phyloP scores from a whole-genome alignment of 2,329 filamentous ascomycete genomes.

The Hypomyces rosellus region DNA sequence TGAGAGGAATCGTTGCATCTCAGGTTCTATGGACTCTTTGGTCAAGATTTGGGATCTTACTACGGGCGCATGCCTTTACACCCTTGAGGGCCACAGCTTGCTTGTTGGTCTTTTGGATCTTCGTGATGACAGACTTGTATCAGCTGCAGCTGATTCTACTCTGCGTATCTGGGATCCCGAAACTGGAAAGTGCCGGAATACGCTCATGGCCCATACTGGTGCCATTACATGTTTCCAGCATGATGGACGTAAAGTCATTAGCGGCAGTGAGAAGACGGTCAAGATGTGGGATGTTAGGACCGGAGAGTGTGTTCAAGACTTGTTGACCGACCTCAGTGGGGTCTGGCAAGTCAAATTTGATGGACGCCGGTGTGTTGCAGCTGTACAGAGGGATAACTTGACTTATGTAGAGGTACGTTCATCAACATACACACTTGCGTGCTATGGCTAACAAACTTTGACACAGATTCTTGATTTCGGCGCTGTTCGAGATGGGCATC shows the following conservation, averaged over 20 bases:
- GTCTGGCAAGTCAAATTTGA: slow-evolving; percentile 99
- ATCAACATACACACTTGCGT: slow-evolving; percentile 1
- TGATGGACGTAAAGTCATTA: slow-evolving; percentile 93
- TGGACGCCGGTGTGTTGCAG: slow-evolving; percentile 87
- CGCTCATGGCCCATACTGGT: slow-evolving; percentile 86
- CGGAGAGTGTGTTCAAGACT: slow-evolving; percentile 85
- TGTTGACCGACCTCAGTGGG: slow-evolving; percentile 88
- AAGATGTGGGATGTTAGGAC: slow-evolving; percentile 98
- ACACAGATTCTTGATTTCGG: slow-evolving; percentile 91
- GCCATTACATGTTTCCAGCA: slow-evolving; percentile 99
- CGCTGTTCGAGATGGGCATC: slow-evolving; percentile 80
- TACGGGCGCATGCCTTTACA: slow-evolving; percentile 78
- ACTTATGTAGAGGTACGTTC: slow-evolving; percentile 88
- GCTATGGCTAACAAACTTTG: not conserved
- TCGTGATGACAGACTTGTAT: slow-evolving; percentile 83
- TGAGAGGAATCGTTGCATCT: slow-evolving; percentile 89
- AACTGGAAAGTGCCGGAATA: slow-evolving; percentile 82
- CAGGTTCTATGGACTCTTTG: slow-evolving; percentile 94
- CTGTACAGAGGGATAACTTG: slow-evolving; percentile 84
- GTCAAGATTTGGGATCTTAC: slow-evolving; percentile 97
- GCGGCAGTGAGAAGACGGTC: slow-evolving; percentile 86
- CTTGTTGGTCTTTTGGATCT: slow-evolving; percentile 89
- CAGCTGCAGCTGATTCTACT: slow-evolving; percentile 90
- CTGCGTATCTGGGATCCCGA: slow-evolving; percentile 96
- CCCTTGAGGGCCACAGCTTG: slow-evolving; percentile 85